Base-by-base conservation (phyloP, 106 monocot genomes). In the Posidonia australis region DNA sequence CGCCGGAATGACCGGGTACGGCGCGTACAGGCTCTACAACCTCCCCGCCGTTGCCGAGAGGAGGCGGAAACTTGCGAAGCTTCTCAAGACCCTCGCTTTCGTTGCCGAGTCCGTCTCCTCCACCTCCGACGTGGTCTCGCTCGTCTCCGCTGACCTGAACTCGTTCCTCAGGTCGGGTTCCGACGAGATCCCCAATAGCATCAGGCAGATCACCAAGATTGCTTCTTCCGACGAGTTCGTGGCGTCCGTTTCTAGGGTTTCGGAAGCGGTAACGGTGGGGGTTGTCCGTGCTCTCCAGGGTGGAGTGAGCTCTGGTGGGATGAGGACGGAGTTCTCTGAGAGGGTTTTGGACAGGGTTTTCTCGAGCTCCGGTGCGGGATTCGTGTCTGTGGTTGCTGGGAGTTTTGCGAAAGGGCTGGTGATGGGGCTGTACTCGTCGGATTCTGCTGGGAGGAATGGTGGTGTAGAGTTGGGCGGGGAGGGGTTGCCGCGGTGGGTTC, bases 151-250 rank as follows among this genome's bases (percentile, higher is more conserved):
- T 56, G 93, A 93, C 41, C 70, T 93, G 32, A 77, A 75, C 47
- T 72, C 49, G 2, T 93, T 93, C 74, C 77, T 93, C 31, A 77
- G 72, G 28, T 83, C 89, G 53, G 83, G 83, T 9, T 72, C 83
- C 41, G 77, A 83, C 70, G 81, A 83, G 51, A 64, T 93, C 32
- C 89, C 93, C 49, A 16, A 11, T 44, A 77, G 70, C 59, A 61
- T 89, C 29, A 74, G 28, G 66, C 89, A 93, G 53, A 16, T 86
- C 43, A 63, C 79, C 44, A 93, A 84, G 77, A 53, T 93, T 23
- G 74, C 77, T 10, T 21, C 45, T 13, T 88, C 92, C 14, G 69
- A 72, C 0, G 88, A 93, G 63, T 58, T 85, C 53, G 60, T 72
- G 49, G 58, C n/a, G 52, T 70, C 83, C 18, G 45, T 88, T 21